Evolutionary conservation across 495 filamentous ascomycete species (phyloP).

Genomic region (Penicillium diatomitis): DNA sequence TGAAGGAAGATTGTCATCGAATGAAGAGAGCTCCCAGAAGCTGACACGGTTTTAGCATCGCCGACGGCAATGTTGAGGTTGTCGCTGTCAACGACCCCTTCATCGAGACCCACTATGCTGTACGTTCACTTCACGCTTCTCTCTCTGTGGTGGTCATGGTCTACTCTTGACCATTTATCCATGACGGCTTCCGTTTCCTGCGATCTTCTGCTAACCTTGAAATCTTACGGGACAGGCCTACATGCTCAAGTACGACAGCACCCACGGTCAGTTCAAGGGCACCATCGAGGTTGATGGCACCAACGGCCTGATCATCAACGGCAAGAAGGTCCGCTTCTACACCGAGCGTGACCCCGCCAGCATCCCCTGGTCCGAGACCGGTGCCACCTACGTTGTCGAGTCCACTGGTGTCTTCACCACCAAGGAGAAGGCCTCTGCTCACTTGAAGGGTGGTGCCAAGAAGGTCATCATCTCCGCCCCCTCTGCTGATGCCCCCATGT

Average conservation of each 20-base stretch:
- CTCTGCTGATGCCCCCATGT: slow-evolving; percentile 98
- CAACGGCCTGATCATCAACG: slow-evolving; percentile 77
- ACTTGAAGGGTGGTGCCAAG: slow-evolving; percentile 98
- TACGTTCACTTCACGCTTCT: slow-evolving; percentile 41
- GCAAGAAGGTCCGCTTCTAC: slow-evolving; percentile 96
- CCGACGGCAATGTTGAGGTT: slow-evolving; percentile 76
- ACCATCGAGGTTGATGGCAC: slow-evolving; percentile 59
- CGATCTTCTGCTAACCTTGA: not conserved
- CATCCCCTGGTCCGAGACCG: slow-evolving; percentile 87
- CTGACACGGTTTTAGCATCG: slow-evolving; percentile 54
- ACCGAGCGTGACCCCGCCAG: slow-evolving; percentile 78
- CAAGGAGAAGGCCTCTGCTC: slow-evolving; percentile 84
- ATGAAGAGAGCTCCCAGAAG: no score
- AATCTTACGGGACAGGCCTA: slow-evolving; percentile 55
- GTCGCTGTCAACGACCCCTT: slow-evolving; percentile 99
- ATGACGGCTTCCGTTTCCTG: no score
- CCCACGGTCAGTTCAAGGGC: slow-evolving; percentile 95
- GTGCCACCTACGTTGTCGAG: slow-evolving; percentile 94
- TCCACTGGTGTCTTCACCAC: slow-evolving; percentile 99
- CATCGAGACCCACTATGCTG: slow-evolving; percentile 96
- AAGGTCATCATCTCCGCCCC: slow-evolving; percentile 99
- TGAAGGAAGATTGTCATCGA: no score
- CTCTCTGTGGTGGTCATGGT: not conserved
- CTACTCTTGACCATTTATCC: not conserved
- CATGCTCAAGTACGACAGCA: slow-evolving; percentile 98